Evolutionary conservation across 345 rosid species (phyloP), one percentile per base, ranked within the genome.

Genomic region (Salix viminalis): DNA sequence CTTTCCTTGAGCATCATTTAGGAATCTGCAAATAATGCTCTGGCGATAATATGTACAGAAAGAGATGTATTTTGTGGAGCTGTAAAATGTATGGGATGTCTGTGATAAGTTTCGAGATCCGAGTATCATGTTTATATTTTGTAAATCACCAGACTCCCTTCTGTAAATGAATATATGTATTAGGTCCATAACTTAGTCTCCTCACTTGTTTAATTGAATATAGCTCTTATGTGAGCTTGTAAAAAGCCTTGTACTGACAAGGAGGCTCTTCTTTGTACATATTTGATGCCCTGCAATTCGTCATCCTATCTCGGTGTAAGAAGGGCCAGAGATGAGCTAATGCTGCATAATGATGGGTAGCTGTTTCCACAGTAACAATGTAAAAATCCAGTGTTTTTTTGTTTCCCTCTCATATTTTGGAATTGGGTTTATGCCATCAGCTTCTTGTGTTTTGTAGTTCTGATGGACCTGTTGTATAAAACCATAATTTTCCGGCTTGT

Each of bases 181-280:
- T 82, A 67, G 84, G 79, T 74, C 52, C 66, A 82, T 23, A 30
- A 52, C 69, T 30, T 86, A 83, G 79, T 81, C 82, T 78, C 79
- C 39, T 70, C 73, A 65, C 21, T 79, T 77, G 39, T 77, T 81
- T 79, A 28, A 64, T 71, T 76, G 71, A 65, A 67, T 18, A 24
- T 75, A 74, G 74, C 77, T 75, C 76, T 14, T 30, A 58, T 23
- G 7, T 50, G 72, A 79, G 79, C 80, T 81, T 85, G 80, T 85
- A 72, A 77, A 54, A 58, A 46, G 24, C 70, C 58, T 77, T 81
- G 78, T 79, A 73, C 67, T n/a, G 78, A 64, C 58, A 64, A 52
- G 24, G 79, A 77, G 79, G 82, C 77, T 36, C 41, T 21, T 67
- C 15, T 67, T 69, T 80, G 70, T 77, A 73, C 30, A 50, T 21